Conservation (phyloP, 805 yeast species). For the Vanderwaltozyma tropicalis region DNA sequence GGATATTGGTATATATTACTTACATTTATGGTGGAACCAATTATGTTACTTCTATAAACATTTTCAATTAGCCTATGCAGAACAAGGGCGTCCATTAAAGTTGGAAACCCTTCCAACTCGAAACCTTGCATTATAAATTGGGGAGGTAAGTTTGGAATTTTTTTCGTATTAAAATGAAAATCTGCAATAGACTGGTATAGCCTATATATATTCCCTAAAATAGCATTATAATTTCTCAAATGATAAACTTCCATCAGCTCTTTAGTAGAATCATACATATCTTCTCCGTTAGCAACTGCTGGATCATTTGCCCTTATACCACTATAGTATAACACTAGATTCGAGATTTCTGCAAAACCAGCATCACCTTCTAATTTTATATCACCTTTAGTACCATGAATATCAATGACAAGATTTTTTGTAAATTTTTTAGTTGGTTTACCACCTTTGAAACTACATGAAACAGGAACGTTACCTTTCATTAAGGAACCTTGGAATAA, state of each 20-base stretch:
- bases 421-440: constrained; percentile 26
- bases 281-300: constrained; percentile 5
- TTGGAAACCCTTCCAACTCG: constrained; percentile 25
- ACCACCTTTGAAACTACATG: constrained; percentile 26
- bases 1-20: constrained; percentile 7
- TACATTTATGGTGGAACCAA: constrained; percentile 13
- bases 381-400: constrained; percentile 28
- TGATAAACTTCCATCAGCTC: constrained; percentile 27
- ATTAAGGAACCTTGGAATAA: constrained; percentile 22
- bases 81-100: constrained; percentile 20
- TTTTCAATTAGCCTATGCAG: constrained; percentile 19
- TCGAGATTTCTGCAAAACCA: constrained; percentile 27
- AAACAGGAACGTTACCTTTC: constrained; percentile 23
- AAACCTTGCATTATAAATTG: constrained; percentile 21
- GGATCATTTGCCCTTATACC: constrained; percentile 17
- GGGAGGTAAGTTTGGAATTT: constrained; percentile 14
- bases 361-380: constrained; percentile 27
- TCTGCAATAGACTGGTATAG: constrained; percentile 26
- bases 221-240: constrained; percentile 24
- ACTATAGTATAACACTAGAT: constrained; percentile 23
- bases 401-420: constrained; percentile 25
- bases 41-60: constrained; percentile 19
- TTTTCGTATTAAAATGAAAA: constrained; percentile 21
- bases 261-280: constrained; percentile 13
- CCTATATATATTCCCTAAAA: constrained; percentile 23